Base-by-base conservation (phyloP, 108 stramenopile genomes). In the Skeletonema marinoi region DNA sequence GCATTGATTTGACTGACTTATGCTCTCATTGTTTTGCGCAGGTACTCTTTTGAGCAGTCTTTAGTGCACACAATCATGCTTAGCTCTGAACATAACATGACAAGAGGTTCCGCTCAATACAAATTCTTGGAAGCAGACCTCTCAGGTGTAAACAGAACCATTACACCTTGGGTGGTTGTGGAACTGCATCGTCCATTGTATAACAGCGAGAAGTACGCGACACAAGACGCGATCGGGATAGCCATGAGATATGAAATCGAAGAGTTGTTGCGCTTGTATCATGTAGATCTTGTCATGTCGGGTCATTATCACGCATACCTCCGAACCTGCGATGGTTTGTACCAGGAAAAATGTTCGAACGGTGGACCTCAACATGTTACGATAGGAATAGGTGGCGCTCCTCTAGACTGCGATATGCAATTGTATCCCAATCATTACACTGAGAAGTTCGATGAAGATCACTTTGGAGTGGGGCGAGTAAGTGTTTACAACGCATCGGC, bases 131-230 rank as follows among this genome's bases (percentile, higher is more conserved):
- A 86, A 71, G 51, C 63, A 21, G 88, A 88, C 39, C 77, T 96
- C 33, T 12, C 75, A 35, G 17, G 35, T 13, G 80, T 92, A 1
- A 83, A 96, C 74, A 76, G 96, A 63, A 69, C 65, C 7, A 35
- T 73, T 25, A 92, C 90, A 30, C 96, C 96, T 14, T 96, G 96
- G 96, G 70, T 96, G 6, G 75, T 96, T 63, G 71, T 96, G 11
- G 91, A 93, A 73, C 67, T 83, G 60, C 93, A 94, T 76, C 80
- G 93, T 3, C 93, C 96, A 17, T 65, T 96, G 79, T 96, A 96
- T 70, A 75, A 86, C 46, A 33, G 14, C 39, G 51, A 36, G 14
- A 51, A 44, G 25, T 61, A 72, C 44, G 75, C 73, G 86, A 68
- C 75, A 11, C 62, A 84, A 50, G 84, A 78, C 58, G 66, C 58